Conservation (phyloP, 176 grass and related monocot species). For the Lolium multiflorum region DNA sequence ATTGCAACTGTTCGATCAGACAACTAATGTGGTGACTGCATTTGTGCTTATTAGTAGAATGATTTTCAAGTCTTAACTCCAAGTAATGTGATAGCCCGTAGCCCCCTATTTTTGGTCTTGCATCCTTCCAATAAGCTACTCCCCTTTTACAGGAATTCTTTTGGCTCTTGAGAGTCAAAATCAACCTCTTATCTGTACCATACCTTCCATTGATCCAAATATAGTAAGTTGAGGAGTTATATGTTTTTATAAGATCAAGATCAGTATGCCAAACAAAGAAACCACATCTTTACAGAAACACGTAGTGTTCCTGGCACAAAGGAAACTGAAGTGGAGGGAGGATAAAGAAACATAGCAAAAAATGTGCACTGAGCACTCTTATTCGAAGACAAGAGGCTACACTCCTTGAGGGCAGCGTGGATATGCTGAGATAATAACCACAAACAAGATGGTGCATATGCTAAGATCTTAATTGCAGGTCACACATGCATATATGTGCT, state of each 20-base stretch:
- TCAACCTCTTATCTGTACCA: not conserved
- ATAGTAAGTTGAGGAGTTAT: not conserved
- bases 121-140: not conserved
- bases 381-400: not conserved
- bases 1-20: too few species aligned
- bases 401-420: not conserved
- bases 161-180: too few species aligned
- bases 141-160: not conserved
- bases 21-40: too few species aligned
- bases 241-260: not conserved
- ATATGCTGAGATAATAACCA: not conserved
- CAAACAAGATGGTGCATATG: not conserved
- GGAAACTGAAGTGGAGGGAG: not conserved
- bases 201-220: not conserved
- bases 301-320: not conserved
- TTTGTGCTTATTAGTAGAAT: too few species aligned
- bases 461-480: conserved; percentile 2
- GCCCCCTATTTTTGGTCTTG: too few species aligned
- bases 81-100: too few species aligned
- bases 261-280: not conserved
- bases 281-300: not conserved
- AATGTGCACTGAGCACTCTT: not conserved
- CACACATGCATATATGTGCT: not conserved
- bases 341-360: not conserved
- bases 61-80: too few species aligned